phyloP scores from a whole-genome alignment of 768 basidiomycete species.

The Mycena alexandri region DNA sequence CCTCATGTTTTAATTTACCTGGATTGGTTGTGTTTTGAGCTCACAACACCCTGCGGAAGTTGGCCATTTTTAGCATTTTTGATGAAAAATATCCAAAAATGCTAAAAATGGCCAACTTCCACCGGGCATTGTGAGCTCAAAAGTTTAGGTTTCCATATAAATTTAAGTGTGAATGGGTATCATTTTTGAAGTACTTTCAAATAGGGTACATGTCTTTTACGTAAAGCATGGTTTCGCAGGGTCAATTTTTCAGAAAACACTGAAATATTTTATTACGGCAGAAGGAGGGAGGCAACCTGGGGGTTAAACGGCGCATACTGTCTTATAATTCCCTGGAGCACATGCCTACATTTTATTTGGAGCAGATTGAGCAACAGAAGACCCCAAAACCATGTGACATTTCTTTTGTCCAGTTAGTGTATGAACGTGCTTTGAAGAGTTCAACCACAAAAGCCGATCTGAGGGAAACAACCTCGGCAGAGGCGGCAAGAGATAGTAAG shows the following conservation, averaged over 20 bases:
- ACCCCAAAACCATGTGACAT: too few relatives aligned
- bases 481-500: too few relatives aligned
- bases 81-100: slow-evolving; percentile 1
- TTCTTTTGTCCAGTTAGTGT: too few relatives aligned
- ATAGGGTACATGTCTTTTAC: neutral
- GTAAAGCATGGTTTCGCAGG: neutral
- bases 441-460: too few relatives aligned
- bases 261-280: neutral
- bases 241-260: slow-evolving; percentile 2
- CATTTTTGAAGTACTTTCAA: slow-evolving; percentile 9
- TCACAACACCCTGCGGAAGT: neutral
- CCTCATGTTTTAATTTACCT: neutral
- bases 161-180: neutral
- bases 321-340: too few relatives aligned
- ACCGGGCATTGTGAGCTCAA: neutral
- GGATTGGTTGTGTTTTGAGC: neutral
- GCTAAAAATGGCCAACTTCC: neutral
- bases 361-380: too few relatives aligned
- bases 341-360: too few relatives aligned
- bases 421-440: too few relatives aligned
- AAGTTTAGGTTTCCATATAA: neutral
- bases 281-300: neutral
- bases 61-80: slow-evolving; percentile 5
- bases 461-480: too few relatives aligned
- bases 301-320: too few relatives aligned